Conservation (phyloP, 495 filamentous ascomycete species). For the Penicillium ochrochloron region DNA sequence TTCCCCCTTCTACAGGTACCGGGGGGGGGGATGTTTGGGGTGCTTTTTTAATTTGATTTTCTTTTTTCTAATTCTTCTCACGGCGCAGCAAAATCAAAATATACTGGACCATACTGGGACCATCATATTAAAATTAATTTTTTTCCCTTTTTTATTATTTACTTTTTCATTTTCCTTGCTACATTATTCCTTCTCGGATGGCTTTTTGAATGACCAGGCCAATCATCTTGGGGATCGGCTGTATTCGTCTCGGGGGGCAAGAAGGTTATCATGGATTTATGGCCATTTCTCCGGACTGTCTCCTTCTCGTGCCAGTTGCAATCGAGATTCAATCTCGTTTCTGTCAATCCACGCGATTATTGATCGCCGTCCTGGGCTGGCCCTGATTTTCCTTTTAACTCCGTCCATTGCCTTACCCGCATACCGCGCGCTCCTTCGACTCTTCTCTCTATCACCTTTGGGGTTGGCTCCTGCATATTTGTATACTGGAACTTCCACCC, state of each 20-base stretch:
- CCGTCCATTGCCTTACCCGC: conserved; percentile 41
- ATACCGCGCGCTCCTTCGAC: conserved; percentile 32
- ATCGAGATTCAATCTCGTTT: conserved; percentile 32
- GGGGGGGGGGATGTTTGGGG: no score
- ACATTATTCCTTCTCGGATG: conserved; percentile 12
- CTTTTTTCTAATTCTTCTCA: conserved; percentile 13
- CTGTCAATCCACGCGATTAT: conserved; percentile 32
- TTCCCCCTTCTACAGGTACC: conserved; percentile 26
- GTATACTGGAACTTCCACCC: conserved; percentile 1
- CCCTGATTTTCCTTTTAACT: conserved; percentile 42
- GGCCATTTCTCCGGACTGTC: conserved; percentile 26
- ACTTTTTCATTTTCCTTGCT: background rate
- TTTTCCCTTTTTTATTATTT: conserved; percentile 14
- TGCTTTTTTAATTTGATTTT: conserved; percentile 29
- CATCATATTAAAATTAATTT: conserved; percentile 4
- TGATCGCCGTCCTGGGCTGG: conserved; percentile 23
- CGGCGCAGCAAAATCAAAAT: background rate
- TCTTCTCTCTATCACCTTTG: conserved; percentile 11
- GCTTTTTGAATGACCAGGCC: conserved; percentile 20
- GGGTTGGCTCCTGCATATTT: background rate
- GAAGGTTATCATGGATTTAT: conserved; percentile 37
- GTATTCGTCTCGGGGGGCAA: conserved; percentile 21
- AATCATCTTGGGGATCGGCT: conserved; percentile 28
- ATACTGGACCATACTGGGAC: background rate
- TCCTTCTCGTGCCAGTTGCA: conserved; percentile 39